phyloP scores from a whole-genome alignment of 2,329 filamentous ascomycete genomes.

The Pestalotiopsis fici region DNA sequence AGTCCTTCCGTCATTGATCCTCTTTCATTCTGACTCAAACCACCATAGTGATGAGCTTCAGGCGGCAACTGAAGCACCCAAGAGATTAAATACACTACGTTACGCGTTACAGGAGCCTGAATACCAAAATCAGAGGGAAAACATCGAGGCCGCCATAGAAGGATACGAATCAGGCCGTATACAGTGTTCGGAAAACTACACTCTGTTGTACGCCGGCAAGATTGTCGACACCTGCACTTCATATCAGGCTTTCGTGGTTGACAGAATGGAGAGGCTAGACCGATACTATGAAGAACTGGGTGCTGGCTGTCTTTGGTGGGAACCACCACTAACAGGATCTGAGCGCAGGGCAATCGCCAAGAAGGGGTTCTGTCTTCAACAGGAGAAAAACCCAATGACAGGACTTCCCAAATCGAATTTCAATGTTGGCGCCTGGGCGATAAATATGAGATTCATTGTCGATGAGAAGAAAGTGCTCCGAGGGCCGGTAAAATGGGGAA shows the following conservation, averaged over 20 bases:
- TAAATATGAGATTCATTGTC: constrained; percentile 16
- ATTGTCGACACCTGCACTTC: constrained; percentile 40
- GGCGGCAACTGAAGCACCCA: constrained; percentile 26
- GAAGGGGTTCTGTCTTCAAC: constrained; percentile 29
- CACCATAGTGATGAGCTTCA: constrained; percentile 25
- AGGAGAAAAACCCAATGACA: not conserved
- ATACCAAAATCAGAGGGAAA: constrained; percentile 37
- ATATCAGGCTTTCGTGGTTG: constrained; percentile 37
- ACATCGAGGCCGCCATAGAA: constrained; percentile 42
- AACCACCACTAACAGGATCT: constrained; percentile 37
- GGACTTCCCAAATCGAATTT: constrained; percentile 5
- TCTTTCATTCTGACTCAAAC: not conserved
- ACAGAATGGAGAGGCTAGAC: constrained; percentile 39
- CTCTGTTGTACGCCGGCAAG: constrained; percentile 42
- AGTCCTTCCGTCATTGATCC: not conserved
- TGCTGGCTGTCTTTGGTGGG: constrained; percentile 46
- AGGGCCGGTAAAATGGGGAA: not conserved
- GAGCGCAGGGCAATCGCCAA: constrained; percentile 24
- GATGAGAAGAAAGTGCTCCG: constrained; percentile 13
- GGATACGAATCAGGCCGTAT: constrained; percentile 42
- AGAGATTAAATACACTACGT: constrained; percentile 33
- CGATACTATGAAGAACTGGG: constrained; percentile 36
- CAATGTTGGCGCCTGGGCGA: constrained; percentile 23
- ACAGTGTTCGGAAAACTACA: constrained; percentile 37
- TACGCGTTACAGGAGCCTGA: constrained; percentile 29